A percentile compares a stretch with the other conserved stretches of the same genome.
These are phyloP conservation scores for Leccinum fallax DNA, from an alignment of 1,284 basidiomycete genomes.

Conservation along the genomic window DNA sequence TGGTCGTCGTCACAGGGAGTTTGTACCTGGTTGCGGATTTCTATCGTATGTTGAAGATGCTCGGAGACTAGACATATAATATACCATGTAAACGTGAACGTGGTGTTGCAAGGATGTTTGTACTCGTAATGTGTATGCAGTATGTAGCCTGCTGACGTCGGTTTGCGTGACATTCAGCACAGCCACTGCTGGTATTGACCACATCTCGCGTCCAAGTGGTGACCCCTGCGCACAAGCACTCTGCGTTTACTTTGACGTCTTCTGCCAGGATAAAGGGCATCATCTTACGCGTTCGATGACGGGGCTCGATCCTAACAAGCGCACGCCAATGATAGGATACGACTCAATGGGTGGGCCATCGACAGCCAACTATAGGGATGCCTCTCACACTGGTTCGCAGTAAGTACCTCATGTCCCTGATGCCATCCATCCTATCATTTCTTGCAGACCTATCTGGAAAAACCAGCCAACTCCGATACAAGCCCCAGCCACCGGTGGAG, in stretches of 20 bases:
- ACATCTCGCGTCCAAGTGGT: neutral
- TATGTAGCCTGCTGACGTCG: neutral
- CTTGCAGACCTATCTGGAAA: constrained; percentile 21
- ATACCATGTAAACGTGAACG: neutral
- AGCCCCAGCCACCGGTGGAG: constrained; percentile 15
- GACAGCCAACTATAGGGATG: constrained; percentile 32
- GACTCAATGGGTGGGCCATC: constrained; percentile 10
- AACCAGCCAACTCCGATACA: constrained; percentile 26
- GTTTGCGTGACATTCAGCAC: neutral
- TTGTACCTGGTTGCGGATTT: constrained; percentile 90
- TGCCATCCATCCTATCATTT: constrained; percentile 8
- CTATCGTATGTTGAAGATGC: constrained; percentile 55
- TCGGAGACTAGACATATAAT: constrained; percentile 12
- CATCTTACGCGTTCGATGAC: constrained; percentile 12
- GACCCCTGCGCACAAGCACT: constrained; percentile 5
- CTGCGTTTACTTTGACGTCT: constrained; percentile 3
- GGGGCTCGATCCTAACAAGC: constrained; percentile 12
- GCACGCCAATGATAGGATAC: constrained; percentile 12
- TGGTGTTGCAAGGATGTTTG: neutral
- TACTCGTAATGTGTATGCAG: neutral
- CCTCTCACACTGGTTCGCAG: constrained; percentile 27
- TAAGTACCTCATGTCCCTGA: constrained; percentile 13
- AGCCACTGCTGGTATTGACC: neutral
- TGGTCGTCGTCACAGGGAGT: constrained; percentile 84
- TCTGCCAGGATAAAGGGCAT: constrained; percentile 17